These are phyloP conservation scores for Pulicaria dysenterica DNA, from an alignment of 129 eudicot genomes.

Conservation along the genomic window DNA sequence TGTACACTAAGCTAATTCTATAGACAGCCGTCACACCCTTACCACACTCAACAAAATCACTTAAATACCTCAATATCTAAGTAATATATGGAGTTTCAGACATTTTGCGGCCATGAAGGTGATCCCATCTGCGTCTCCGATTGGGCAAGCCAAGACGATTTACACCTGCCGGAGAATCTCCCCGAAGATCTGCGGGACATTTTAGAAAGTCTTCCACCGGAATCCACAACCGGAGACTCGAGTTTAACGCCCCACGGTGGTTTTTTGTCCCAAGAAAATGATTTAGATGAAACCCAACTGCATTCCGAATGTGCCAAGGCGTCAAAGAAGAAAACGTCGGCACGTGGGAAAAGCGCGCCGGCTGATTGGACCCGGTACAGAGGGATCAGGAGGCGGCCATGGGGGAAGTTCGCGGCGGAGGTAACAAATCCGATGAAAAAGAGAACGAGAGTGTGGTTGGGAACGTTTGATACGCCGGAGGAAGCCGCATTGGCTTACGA, in stretches of 20 bases:
- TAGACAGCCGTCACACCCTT: background rate
- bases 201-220: conserved; percentile 3
- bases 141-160: background rate
- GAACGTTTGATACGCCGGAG: conserved; percentile 59
- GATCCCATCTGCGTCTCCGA: background rate
- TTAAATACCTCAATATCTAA: background rate
- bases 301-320: background rate
- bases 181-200: conserved; percentile 17
- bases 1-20: background rate
- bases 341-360: conserved; percentile 21
- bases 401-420: conserved; percentile 64
- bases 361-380: conserved; percentile 42
- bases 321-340: conserved; percentile 13
- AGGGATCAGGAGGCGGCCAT: conserved; percentile 56
- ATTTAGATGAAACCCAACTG: background rate
- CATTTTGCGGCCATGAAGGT: conserved; percentile 8
- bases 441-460: conserved; percentile 49
- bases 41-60: background rate
- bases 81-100: conserved; percentile 10
- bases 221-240: background rate
- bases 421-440: conserved; percentile 48
- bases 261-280: background rate
- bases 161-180: conserved; percentile 23
- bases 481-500: conserved; percentile 64
- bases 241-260: conserved; percentile 5